Conservation (phyloP, 139 green algal species). For the Zygnema cylindricum region DNA sequence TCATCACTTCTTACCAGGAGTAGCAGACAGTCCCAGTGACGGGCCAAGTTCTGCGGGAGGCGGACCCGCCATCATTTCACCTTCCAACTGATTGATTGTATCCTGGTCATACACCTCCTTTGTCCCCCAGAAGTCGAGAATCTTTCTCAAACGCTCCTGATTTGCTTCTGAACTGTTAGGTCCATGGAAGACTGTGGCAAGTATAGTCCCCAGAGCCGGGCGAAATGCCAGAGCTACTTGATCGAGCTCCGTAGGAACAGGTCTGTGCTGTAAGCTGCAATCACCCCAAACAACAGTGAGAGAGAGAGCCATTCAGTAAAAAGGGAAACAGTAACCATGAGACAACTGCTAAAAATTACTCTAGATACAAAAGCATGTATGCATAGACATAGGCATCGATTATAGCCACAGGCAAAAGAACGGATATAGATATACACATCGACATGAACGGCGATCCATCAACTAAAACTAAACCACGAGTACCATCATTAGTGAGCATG, state of each 20-base stretch:
- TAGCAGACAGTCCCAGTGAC: background rate
- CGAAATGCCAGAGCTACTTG: slow-evolving; percentile 28
- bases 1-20: no score
- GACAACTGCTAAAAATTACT: no score
- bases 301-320: background rate
- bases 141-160: slow-evolving; percentile 54
- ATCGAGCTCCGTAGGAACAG: slow-evolving; percentile 33
- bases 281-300: background rate
- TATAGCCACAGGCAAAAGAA: background rate
- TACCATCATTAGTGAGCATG: no score
- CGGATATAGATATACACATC: no score
- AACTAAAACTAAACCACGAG: background rate
- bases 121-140: slow-evolving; percentile 50
- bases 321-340: background rate
- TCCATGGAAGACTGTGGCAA: slow-evolving; percentile 27
- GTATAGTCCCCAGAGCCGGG: slow-evolving; percentile 33
- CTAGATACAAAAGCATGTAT: background rate
- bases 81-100: slow-evolving; percentile 38
- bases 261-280: slow-evolving; percentile 36
- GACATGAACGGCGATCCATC: background rate
- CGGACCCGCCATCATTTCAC: slow-evolving; percentile 32
- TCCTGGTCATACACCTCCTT: slow-evolving; percentile 52
- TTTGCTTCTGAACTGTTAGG: slow-evolving; percentile 13
- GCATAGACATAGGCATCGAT: background rate
- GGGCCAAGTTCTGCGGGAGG: background rate